Percentiles rank a stretch among this genome's conserved stretches.
Evolutionary conservation across 805 yeast species (phyloP).

Genomic region (Saccharomycopsis fermentans): DNA sequence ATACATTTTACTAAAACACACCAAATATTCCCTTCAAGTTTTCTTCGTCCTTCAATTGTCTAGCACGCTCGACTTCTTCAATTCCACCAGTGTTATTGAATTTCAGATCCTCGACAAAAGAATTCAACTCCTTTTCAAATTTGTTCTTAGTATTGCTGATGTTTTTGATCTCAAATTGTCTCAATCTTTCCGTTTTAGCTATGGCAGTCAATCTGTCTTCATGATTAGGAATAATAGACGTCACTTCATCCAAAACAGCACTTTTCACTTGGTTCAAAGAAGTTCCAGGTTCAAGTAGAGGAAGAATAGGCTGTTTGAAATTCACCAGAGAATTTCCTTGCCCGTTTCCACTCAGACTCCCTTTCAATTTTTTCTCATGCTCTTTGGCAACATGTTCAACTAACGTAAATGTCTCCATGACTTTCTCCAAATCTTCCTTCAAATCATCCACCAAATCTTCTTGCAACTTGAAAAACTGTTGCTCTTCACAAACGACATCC

Average conservation of each 20-base stretch:
- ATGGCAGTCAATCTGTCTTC: conserved; percentile 81
- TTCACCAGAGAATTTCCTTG: conserved; percentile 23
- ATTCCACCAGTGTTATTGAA: conserved; percentile 82
- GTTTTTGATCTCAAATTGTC: conserved; percentile 45
- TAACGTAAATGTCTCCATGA: conserved; percentile 69
- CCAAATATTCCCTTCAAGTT: conserved; percentile 47
- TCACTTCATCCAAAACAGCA: conserved; percentile 73
- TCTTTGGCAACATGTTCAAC: conserved; percentile 77
- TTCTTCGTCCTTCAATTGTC: conserved; percentile 60
- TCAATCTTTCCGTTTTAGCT: conserved; percentile 69
- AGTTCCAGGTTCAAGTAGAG: conserved; percentile 54
- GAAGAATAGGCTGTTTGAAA: conserved; percentile 23
- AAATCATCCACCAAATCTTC: conserved; percentile 76
- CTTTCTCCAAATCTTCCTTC: conserved; percentile 69
- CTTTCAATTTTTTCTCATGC: conserved; percentile 37
- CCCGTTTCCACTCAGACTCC: not conserved
- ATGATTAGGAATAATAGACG: conserved; percentile 72
- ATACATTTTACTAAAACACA: too few species aligned
- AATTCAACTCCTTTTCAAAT: conserved; percentile 78
- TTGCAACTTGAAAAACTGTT: conserved; percentile 81
- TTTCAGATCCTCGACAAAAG: conserved; percentile 69
- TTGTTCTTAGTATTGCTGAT: conserved; percentile 36
- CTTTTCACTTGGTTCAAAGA: conserved; percentile 53
- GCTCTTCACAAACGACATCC: conserved; percentile 86
- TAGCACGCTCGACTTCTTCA: conserved; percentile 67